A percentile compares a stretch with the other conserved stretches of the same genome.
Evolutionary conservation across 192 early-diverging fungal genomes (phyloP).

Genomic region (Backusella tarrabulga): DNA sequence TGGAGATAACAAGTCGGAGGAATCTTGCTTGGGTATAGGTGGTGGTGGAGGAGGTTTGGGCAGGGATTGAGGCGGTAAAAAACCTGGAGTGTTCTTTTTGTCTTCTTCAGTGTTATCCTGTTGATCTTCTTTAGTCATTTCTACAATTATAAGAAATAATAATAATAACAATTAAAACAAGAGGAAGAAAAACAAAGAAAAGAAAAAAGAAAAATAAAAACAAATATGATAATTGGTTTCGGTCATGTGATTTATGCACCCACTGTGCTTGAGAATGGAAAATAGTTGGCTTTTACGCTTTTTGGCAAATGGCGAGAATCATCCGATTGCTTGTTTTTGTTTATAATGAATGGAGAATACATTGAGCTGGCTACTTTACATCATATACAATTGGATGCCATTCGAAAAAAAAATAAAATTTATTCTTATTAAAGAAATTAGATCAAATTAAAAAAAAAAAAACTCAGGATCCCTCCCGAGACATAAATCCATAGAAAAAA

Average conservation of each 20-base stretch:
- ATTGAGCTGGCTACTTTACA: too few relatives aligned
- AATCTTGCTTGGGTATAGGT: conserved; percentile 14
- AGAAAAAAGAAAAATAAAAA: not conserved
- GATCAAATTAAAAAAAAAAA: too few relatives aligned
- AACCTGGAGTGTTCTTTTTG: not conserved
- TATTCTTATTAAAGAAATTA: too few relatives aligned
- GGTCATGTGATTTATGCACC: not conserved
- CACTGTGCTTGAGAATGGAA: not conserved
- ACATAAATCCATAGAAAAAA: too few relatives aligned
- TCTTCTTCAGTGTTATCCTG: not conserved
- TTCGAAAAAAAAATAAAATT: too few relatives aligned
- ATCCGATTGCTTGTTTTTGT: not conserved
- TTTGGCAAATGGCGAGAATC: not conserved
- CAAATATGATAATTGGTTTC: not conserved
- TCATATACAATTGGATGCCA: too few relatives aligned
- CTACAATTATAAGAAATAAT: not conserved
- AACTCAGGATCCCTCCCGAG: too few relatives aligned
- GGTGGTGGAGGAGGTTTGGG: conserved; percentile 11
- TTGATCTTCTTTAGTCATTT: not conserved
- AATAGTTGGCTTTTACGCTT: not conserved
- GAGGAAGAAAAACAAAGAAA: not conserved
- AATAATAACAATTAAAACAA: not conserved
- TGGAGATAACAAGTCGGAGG: conserved; percentile 18
- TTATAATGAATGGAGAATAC: too few relatives aligned
- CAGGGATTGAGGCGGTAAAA: conserved; percentile 8